Evolutionary conservation across 345 rosid species (phyloP).

Genomic region (Pelargonium nanum): DNA sequence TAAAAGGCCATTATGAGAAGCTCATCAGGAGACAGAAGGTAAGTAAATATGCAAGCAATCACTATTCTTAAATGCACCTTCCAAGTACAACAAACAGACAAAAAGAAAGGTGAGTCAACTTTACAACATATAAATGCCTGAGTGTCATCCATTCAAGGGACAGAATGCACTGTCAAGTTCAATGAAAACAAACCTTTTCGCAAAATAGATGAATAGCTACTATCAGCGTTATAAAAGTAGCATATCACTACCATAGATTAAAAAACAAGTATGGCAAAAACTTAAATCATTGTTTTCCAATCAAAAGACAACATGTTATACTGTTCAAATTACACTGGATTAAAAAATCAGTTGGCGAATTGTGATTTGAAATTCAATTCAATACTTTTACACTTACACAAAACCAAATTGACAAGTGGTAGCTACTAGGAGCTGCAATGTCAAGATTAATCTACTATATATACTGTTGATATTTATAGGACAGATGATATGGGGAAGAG

Average conservation of each 20-base stretch:
- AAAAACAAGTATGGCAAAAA: no score
- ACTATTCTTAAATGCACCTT: not conserved
- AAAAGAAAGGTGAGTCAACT: constrained; percentile 2
- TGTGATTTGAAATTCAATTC: no score
- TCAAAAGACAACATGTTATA: no score
- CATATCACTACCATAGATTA: no score
- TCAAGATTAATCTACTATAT: not conserved
- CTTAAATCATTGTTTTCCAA: not conserved
- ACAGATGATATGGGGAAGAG: no score
- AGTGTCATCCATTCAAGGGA: not conserved
- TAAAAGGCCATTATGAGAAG: constrained; percentile 18
- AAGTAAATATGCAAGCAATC: not conserved
- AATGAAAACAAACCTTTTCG: not conserved
- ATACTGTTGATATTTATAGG: no score
- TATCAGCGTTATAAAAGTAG: no score
- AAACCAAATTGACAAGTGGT: not conserved
- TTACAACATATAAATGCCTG: not conserved
- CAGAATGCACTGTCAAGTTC: not conserved
- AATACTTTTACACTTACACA: no score
- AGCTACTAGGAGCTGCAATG: not conserved
- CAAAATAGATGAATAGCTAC: not conserved
- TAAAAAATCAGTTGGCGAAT: no score
- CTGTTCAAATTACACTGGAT: no score
- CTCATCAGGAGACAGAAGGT: not conserved
- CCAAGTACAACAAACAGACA: not conserved